These are phyloP conservation scores for Scleroderma bovista DNA, from an alignment of 768 basidiomycete genomes.

Conservation along the genomic window DNA sequence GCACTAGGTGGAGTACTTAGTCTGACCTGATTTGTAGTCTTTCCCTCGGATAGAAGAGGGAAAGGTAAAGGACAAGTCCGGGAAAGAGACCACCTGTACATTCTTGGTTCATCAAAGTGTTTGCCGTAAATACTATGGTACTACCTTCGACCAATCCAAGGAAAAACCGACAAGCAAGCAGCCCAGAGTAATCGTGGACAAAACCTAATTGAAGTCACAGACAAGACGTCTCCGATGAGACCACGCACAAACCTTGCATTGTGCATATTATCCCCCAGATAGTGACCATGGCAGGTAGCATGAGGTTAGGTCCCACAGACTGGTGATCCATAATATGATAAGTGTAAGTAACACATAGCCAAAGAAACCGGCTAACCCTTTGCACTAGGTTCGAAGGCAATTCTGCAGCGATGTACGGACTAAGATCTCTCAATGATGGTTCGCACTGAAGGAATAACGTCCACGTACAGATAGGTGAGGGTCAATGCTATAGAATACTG, in stretches of 20 bases:
- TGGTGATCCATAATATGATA: conserved; percentile 10
- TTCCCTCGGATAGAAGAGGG: conserved; percentile 38
- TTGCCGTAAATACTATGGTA: neutral
- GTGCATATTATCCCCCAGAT: conserved; percentile 59
- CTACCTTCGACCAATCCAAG: conserved; percentile 56
- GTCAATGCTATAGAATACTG: conserved; percentile 33
- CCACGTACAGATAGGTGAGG: conserved; percentile 21
- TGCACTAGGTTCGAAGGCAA: conserved; percentile 57
- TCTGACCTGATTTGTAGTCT: conserved; percentile 20
- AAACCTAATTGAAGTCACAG: conserved; percentile 28
- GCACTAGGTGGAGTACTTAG: neutral
- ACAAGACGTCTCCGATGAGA: neutral
- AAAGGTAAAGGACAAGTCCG: conserved; percentile 52
- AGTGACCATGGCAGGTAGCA: conserved; percentile 57
- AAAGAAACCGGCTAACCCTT: conserved; percentile 27
- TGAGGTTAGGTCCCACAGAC: conserved; percentile 47
- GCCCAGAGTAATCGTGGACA: conserved; percentile 45
- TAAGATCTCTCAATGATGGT: conserved; percentile 7
- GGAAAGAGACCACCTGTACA: conserved; percentile 52
- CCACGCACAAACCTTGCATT: neutral
- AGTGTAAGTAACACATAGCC: neutral
- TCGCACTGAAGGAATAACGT: neutral
- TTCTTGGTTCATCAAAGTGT: conserved; percentile 1
- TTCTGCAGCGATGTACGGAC: conserved; percentile 53
- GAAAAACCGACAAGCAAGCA: conserved; percentile 45